Conservation (phyloP, 305 asterid genomes). For the Ilex paraguariensis region DNA sequence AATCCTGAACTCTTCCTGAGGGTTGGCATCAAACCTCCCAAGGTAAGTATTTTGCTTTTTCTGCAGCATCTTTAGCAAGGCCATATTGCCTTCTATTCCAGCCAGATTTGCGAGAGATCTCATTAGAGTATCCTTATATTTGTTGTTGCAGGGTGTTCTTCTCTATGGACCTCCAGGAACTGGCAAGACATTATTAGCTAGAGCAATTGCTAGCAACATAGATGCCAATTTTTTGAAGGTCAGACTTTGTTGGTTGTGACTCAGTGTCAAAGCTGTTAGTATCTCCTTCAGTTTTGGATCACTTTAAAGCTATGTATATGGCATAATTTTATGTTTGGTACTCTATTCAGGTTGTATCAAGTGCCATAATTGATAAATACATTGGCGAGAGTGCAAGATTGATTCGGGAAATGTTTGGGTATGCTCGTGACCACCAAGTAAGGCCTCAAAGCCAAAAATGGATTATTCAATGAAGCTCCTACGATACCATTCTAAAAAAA, state of each 20-base stretch:
- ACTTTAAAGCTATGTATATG: not conserved
- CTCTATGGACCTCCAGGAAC: conserved; percentile 99
- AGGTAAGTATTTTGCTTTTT: conserved; percentile 34
- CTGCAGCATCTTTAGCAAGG: not conserved
- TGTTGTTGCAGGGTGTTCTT: conserved; percentile 74
- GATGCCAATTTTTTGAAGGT: conserved; percentile 98
- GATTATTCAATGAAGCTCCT: not conserved
- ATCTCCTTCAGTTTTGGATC: not conserved
- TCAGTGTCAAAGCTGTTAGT: not conserved
- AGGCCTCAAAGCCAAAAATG: conserved; percentile 6
- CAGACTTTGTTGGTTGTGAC: not conserved
- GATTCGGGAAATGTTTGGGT: conserved; percentile 93
- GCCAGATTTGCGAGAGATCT: not conserved
- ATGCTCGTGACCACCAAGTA: conserved; percentile 99
- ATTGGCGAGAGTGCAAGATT: conserved; percentile 98
- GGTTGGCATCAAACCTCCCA: conserved; percentile 96
- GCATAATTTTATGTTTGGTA: not conserved
- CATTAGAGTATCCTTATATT: not conserved
- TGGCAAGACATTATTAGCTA: conserved; percentile 93
- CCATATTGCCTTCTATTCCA: not conserved
- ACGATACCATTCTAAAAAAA: not conserved
- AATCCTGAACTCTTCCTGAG: conserved; percentile 93
- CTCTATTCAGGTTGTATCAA: conserved; percentile 76
- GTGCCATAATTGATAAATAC: conserved; percentile 96
- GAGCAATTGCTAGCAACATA: conserved; percentile 96